Percentiles rank a stretch among this genome's conserved stretches.
phyloP scores from a whole-genome alignment of 176 grass and related monocot genomes.

The Dactylis glomerata region DNA sequence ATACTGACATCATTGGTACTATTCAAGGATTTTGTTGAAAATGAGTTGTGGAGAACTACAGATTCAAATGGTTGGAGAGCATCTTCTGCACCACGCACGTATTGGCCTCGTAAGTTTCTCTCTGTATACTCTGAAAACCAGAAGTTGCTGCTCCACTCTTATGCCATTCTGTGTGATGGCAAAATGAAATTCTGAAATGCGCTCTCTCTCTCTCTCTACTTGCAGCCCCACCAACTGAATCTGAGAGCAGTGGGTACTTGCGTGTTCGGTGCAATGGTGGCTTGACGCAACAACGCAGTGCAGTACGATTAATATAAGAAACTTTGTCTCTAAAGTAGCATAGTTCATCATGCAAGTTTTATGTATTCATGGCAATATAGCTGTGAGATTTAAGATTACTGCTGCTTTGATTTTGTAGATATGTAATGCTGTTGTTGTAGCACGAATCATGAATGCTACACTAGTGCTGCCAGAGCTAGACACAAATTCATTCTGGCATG shows the following conservation, averaged over 20 bases:
- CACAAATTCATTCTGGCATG: conserved; percentile 95
- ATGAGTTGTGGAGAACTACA: conserved; percentile 81
- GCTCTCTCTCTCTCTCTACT: conserved; percentile 31
- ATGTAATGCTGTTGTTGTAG: conserved; percentile 99
- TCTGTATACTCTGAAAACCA: background rate
- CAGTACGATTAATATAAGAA: conserved; percentile 54
- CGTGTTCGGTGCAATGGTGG: conserved; percentile 98
- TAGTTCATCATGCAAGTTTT: conserved; percentile 15
- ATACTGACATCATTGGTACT: conserved; percentile 34
- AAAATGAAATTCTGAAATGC: conserved; percentile 26
- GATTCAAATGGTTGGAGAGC: conserved; percentile 92
- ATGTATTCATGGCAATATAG: conserved; percentile 28
- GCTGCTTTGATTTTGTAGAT: conserved; percentile 58
- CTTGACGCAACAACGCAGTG: conserved; percentile 91
- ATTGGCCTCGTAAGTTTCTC: conserved; percentile 69
- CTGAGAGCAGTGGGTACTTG: conserved; percentile 74
- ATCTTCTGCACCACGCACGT: conserved; percentile 79
- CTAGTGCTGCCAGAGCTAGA: conserved; percentile 93
- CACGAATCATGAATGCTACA: conserved; percentile 96
- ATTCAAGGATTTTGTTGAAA: conserved; percentile 69
- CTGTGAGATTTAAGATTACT: conserved; percentile 16
- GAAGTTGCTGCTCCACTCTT: background rate
- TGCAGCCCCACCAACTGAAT: conserved; percentile 80
- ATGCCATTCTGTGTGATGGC: background rate
- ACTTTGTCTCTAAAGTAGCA: conserved; percentile 21